Conservation (phyloP, 331 rosid species). For the Telfairia occidentalis region DNA sequence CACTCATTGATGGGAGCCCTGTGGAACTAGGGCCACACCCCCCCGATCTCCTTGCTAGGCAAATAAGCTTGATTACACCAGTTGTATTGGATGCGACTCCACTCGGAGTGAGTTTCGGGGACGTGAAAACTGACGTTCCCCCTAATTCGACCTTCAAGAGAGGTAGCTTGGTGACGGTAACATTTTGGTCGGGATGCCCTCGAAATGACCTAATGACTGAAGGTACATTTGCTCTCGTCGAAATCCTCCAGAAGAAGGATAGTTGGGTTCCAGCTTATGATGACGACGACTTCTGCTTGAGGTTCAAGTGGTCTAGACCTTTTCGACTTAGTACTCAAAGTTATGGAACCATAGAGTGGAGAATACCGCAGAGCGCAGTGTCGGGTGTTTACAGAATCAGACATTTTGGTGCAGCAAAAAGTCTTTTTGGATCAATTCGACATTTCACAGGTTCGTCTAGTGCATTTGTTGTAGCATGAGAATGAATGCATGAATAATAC, state of each 20-base stretch:
- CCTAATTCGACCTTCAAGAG: constrained; percentile 51
- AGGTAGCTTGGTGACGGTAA: constrained; percentile 45
- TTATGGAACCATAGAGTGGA: constrained; percentile 73
- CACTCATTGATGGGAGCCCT: constrained; percentile 27
- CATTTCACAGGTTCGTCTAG: constrained; percentile 80
- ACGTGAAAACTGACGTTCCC: constrained; percentile 47
- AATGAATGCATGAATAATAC: neutral
- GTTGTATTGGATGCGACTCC: constrained; percentile 68
- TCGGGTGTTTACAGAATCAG: constrained; percentile 67
- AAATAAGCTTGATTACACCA: constrained; percentile 70
- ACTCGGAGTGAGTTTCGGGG: constrained; percentile 60
- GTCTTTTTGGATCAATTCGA: constrained; percentile 46
- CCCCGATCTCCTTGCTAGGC: constrained; percentile 63
- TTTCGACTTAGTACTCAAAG: constrained; percentile 44
- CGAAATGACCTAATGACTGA: constrained; percentile 91
- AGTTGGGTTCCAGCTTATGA: constrained; percentile 77
- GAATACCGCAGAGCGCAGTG: constrained; percentile 42
- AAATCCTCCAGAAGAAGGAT: constrained; percentile 43
- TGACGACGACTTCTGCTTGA: constrained; percentile 86
- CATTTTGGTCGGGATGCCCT: constrained; percentile 87
- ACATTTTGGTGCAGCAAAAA: constrained; percentile 77
- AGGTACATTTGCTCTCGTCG: constrained; percentile 79
- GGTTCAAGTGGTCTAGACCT: constrained; percentile 79
- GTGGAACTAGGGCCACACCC: constrained; percentile 68
- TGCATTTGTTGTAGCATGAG: constrained; percentile 56